Base-by-base conservation (phyloP, 2,329 filamentous ascomycete species). In the Cladosporium sp. region DNA sequence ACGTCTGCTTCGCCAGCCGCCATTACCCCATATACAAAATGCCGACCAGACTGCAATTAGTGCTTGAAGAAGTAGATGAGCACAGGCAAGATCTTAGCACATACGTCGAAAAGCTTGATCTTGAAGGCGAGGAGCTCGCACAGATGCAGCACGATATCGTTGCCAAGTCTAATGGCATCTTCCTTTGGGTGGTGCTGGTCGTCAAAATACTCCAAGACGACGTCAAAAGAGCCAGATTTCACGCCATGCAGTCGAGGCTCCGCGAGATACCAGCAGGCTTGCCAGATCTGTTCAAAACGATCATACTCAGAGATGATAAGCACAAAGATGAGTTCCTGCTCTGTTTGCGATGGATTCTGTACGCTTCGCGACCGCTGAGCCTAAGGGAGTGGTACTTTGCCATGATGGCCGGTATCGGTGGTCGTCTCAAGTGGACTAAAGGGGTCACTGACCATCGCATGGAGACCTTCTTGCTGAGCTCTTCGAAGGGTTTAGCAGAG, bases 331-430 rank as follows among this genome's bases (percentile, higher is more conserved):
- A 74, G 0, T 62, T 85, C 0, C 59, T 75, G 0, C 63, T 82
- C 0, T 84, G 77, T 38, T 61, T 86, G 0, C 75, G 80, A 22
- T 86, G 79, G 79, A 72, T 87, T 0, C 70, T 87, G 0, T 85
- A 76, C 22, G 73, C 83, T 0, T 70, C 66, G 9, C 62, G 70
- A 0, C 79, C 82, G 0, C 58, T 85, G 0, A 70, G 43, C 0
- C 76, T 70, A 0, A 63, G 74, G 1, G 75, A 85, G 61, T 72
- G 82, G 0, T 82, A 80, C 60, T 75, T 72, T 68, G 76, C 78
- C 51, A 61, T 80, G 14, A 39, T 55, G 50, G 62, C 71, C 25
- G 72, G 71, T 11, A 14, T 39, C 37, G n/a, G 64, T 54, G 34
- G 5, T 45, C 30, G 25, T 34, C 49, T 45, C 4, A 6, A 39